Percentiles rank a stretch among this genome's conserved stretches.
phyloP scores from a whole-genome alignment of 2,329 filamentous ascomycete genomes.

The Cladosporium sp. region DNA sequence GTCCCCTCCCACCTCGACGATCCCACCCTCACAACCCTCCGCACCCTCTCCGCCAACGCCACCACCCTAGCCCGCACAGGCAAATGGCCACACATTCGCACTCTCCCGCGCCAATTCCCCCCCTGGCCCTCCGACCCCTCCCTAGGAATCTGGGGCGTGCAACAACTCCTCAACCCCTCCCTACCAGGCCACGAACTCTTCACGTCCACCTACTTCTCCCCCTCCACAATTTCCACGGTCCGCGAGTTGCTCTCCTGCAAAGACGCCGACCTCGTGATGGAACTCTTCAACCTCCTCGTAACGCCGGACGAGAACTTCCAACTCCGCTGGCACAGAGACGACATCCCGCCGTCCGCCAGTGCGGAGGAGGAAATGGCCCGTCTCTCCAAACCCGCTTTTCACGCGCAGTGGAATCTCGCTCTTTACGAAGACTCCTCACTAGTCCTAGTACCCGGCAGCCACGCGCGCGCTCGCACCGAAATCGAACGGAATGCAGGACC shows the following conservation, averaged over 20 bases:
- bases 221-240: slow-evolving; percentile 58
- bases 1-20: slow-evolving; percentile 60
- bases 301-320: slow-evolving; percentile 66
- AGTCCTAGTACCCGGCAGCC: slow-evolving; percentile 64
- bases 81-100: slow-evolving; percentile 75
- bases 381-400: slow-evolving; percentile 58
- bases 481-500: slow-evolving; percentile 63
- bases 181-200: slow-evolving; percentile 58
- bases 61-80: slow-evolving; percentile 62
- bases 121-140: slow-evolving; percentile 63
- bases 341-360: slow-evolving; percentile 63
- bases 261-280: slow-evolving; percentile 68
- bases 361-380: slow-evolving; percentile 62
- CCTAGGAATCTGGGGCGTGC: slow-evolving; percentile 80
- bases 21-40: slow-evolving; percentile 54
- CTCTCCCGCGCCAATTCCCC: slow-evolving; percentile 84
- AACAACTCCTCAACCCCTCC: slow-evolving; percentile 73
- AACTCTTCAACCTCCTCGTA: slow-evolving; percentile 82
- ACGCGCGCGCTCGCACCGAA: slow-evolving; percentile 65
- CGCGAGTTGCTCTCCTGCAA: slow-evolving; percentile 54
- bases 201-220: slow-evolving; percentile 66
- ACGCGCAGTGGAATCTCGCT: slow-evolving; percentile 85
- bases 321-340: slow-evolving; percentile 81
- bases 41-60: slow-evolving; percentile 53
- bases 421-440: slow-evolving; percentile 70